Base-by-base conservation (phyloP, 1,284 basidiomycete species). In the Puccinia horiana region DNA sequence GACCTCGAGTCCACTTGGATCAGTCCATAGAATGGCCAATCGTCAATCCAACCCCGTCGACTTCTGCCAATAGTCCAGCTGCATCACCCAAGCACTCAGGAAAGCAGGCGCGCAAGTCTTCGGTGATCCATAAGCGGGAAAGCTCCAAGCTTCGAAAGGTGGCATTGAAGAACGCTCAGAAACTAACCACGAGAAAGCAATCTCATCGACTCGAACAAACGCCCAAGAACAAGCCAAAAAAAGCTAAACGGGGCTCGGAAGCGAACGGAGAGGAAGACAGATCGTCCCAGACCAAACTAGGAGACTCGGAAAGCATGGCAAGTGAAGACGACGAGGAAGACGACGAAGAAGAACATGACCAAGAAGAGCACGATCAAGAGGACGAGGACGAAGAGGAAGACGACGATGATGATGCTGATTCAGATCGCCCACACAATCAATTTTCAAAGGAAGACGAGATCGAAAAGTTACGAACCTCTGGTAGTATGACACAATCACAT, bases 401-500 rank as follows among this genome's bases (percentile, higher is more conserved):
- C 4, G 87, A 89, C 52, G 90, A 89, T 61, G 87, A 83, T 23
- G 85, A 85, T 54, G 85, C 84, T 1, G 85, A 85, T 49, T 86
- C 86, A 20, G 91, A 86, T 58, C 87, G 56, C 23, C 11, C 63
- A 6, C 56, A 23, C 2, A 67, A 54, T 58, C 79, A 86, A 86
- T 97, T 90, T 85, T 89, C 94, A 87, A 99, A 99, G 88, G 94
- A 97, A 87, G 93, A 97, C 87, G 97, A 99, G 88, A 98, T 99
- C 84, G 96, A 99, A 89, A 98, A 98, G 88, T 90, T 99, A 23
- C 92, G 97, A 49, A 98, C 96, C 23, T 95, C 94, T 5, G 97
- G 97, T 18, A 97, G 95, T 44, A 99, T 99, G 96, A 99, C 96
- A 0, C 97, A 99, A 88, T 95, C 94, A 67, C 93, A 98, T 83